Base-by-base conservation (phyloP, 2,329 filamentous ascomycete genomes). In the Colletotrichum echinochloae region DNA sequence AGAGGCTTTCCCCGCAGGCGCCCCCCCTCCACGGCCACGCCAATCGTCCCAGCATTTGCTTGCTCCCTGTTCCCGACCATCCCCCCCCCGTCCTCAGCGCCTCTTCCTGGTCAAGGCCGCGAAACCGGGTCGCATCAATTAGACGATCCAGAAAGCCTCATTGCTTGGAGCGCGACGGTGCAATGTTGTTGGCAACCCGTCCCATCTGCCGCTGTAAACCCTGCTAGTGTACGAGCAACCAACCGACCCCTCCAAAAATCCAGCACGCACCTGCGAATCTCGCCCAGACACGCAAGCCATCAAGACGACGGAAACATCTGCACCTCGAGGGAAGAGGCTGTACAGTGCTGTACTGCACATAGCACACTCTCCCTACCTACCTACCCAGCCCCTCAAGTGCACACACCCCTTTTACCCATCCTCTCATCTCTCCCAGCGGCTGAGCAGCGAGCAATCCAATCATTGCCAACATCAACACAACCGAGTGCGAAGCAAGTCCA, bases 401-500 rank as follows among this genome's bases (percentile, higher is more conserved):
- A n/a, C n/a, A n/a, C n/a, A n/a, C n/a, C n/a, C 41, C 57, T 46
- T 57, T 52, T 59, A 39, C 44, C 23, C 37, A 67, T 67, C 52
- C 67, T 59, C 48, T 55, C 51, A 37, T 37, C 59, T 63, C 52
- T 67, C 41, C 48, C 51, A 39, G 64, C 67, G 64, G 67, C 67
- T 67, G 67, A 63, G 67, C 26, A 70, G 51, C 51, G 62, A 57
- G 37, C 57, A 41, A 62, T 20, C 67, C 67, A 70, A 70, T 70
- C 64, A 63, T n/a, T 30, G n/a, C 64, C n/a, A 46, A 23, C 20
- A 18, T 39, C 52, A 48, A 59, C 52, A 63, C 64, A 67, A 64
- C 67, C 8, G 35, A 62, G 37, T 33, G 28, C 48, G 66, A 48
- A 66, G 66, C 66, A 28, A 65, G 56, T 51, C 48, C 66, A 49